These are phyloP conservation scores for Helianthus tuberosus DNA, from an alignment of 129 eudicot genomes.

Conservation along the genomic window DNA sequence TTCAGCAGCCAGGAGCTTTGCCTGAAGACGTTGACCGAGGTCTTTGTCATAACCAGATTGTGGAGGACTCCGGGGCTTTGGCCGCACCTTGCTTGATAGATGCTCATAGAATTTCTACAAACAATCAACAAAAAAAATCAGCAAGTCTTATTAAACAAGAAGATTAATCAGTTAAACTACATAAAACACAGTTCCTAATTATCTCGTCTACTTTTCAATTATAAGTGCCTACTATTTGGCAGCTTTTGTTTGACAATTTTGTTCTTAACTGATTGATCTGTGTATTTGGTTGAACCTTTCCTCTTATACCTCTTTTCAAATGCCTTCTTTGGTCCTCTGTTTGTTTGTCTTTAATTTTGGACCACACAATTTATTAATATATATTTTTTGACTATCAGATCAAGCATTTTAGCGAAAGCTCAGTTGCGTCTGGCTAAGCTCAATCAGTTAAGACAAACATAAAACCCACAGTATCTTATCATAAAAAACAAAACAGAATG, in stretches of 20 bases:
- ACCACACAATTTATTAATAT: not conserved
- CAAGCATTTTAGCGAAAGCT: conserved; percentile 82
- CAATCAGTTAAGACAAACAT: conserved; percentile 86
- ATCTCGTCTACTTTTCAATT: conserved; percentile 13
- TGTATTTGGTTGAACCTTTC: conserved; percentile 9
- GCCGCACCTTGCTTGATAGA: conserved; percentile 83
- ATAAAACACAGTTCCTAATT: conserved; percentile 7
- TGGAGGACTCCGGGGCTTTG: conserved; percentile 84
- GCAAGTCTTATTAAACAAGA: not conserved
- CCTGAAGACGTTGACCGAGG: conserved; percentile 94
- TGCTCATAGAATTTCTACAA: conserved; percentile 84
- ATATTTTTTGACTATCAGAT: conserved; percentile 40
- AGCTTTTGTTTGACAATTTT: conserved; percentile 23
- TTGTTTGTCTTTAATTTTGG: conserved; percentile 4
- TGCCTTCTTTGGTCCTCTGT: conserved; percentile 10
- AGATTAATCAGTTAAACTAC: conserved; percentile 11
- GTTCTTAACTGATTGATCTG: conserved; percentile 7
- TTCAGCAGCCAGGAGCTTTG: conserved; percentile 97
- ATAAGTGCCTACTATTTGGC: conserved; percentile 36
- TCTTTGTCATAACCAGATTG: conserved; percentile 65
- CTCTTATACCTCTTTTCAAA: not conserved
- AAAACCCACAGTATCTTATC: too few species aligned
- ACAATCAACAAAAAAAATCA: conserved; percentile 15
- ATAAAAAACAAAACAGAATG: too few species aligned
- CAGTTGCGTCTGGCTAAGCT: conserved; percentile 91